These are phyloP conservation scores for Zygoascus flipseniorum DNA, from an alignment of 805 yeast genomes.

Conservation along the genomic window DNA sequence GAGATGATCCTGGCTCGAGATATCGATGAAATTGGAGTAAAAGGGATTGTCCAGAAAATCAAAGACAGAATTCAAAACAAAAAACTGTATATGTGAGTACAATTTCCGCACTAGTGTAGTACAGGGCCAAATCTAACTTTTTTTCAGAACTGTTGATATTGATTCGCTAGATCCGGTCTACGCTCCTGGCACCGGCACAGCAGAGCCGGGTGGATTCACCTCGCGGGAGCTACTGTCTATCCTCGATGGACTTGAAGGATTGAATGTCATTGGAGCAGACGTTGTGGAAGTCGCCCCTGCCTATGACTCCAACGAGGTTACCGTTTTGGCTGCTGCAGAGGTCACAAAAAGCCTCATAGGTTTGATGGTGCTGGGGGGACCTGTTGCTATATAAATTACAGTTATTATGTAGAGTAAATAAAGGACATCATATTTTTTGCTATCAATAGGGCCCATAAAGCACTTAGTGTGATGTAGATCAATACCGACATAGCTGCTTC, in stretches of 20 bases:
- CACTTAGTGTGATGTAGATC: no score
- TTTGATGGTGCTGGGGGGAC: constrained; percentile 28
- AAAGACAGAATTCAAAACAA: constrained; percentile 45
- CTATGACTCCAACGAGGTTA: constrained; percentile 46
- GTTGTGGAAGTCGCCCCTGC: constrained; percentile 68
- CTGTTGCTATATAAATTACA: neutral
- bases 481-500: no score
- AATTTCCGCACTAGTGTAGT: neutral
- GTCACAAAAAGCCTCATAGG: constrained; percentile 37
- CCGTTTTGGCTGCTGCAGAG: constrained; percentile 52
- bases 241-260: constrained; percentile 49
- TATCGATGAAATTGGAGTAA: constrained; percentile 53
- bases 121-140: neutral
- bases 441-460: no score
- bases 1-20: constrained; percentile 58
- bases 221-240: constrained; percentile 53
- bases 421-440: no score
- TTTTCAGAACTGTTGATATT: constrained; percentile 22
- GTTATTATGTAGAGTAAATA: no score
- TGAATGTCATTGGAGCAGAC: constrained; percentile 64
- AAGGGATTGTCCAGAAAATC: constrained; percentile 46
- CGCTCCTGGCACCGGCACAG: constrained; percentile 74
- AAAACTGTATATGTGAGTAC: constrained; percentile 43
- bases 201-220: constrained; percentile 66
- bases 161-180: constrained; percentile 64